These are phyloP conservation scores for Kalmusia sp. DNA, from an alignment of 2,329 filamentous ascomycete species.

Conservation along the genomic window DNA sequence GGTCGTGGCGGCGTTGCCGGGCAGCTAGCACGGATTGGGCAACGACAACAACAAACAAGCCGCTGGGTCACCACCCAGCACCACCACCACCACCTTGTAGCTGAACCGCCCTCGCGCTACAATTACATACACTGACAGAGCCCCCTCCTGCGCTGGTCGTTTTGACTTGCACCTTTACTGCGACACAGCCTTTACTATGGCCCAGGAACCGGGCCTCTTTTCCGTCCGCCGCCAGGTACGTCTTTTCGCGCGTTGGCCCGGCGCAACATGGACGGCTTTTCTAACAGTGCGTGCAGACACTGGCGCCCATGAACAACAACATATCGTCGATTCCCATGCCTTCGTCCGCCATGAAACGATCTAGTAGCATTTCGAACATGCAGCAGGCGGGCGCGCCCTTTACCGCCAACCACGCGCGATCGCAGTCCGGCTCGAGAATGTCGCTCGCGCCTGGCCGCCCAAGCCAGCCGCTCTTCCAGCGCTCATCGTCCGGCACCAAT, in stretches of 20 bases:
- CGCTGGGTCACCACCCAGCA: constrained; percentile 20
- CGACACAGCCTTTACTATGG: constrained; percentile 32
- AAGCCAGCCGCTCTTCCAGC: constrained; percentile 85
- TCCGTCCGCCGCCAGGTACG: constrained; percentile 92
- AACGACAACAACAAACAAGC: constrained; percentile 44
- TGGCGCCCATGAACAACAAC: constrained; percentile 82
- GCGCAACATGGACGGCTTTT: constrained; percentile 16
- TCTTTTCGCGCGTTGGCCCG: constrained; percentile 25
- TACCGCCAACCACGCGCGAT: constrained; percentile 77
- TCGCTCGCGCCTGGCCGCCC: constrained; percentile 82
- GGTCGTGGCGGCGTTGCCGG: constrained; percentile 25
- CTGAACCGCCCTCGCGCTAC: constrained; percentile 1
- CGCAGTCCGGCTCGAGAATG: constrained; percentile 81
- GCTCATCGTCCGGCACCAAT: constrained; percentile 82
- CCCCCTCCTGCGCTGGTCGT: background rate
- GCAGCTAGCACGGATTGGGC: constrained; percentile 23
- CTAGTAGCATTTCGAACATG: constrained; percentile 76
- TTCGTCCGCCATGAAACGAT: constrained; percentile 91
- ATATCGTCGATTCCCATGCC: constrained; percentile 87
- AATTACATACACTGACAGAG: background rate
- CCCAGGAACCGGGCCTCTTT: constrained; percentile 70
- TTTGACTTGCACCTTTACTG: constrained; percentile 8
- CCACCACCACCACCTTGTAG: constrained; percentile 14
- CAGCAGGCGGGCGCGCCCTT: constrained; percentile 61
- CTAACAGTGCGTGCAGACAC: constrained; percentile 66